Evolutionary conservation across 768 basidiomycete genomes (phyloP).

Genomic region (Agrocybe pediades): DNA sequence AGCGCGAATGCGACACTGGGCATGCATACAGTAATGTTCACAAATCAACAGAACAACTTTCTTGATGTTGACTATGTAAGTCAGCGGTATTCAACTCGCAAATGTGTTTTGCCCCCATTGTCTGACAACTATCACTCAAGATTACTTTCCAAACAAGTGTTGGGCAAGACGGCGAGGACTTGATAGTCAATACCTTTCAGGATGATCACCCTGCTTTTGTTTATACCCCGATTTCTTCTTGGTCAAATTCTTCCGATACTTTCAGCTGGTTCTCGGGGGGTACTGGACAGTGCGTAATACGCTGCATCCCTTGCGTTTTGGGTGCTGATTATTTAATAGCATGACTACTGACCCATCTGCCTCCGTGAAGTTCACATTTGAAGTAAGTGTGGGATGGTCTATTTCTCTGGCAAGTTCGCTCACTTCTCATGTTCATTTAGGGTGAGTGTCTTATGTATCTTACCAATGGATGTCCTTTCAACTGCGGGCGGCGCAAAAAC

Average conservation of each 20-base stretch:
- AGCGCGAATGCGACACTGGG: slow-evolving; percentile 30
- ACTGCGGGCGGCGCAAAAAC: too few relatives aligned
- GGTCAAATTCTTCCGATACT: slow-evolving; percentile 4
- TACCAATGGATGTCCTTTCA: background rate
- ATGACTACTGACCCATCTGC: slow-evolving; percentile 8
- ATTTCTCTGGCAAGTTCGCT: background rate
- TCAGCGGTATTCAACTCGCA: slow-evolving; percentile 1
- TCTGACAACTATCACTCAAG: slow-evolving; percentile 26
- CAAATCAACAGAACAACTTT: slow-evolving; percentile 25
- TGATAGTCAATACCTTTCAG: slow-evolving; percentile 26
- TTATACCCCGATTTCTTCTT: slow-evolving; percentile 19
- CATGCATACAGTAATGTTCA: slow-evolving; percentile 39
- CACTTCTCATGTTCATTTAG: background rate
- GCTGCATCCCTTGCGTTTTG: background rate
- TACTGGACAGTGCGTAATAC: slow-evolving; percentile 10
- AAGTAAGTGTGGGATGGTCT: slow-evolving; percentile 12
- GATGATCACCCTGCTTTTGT: slow-evolving; percentile 22
- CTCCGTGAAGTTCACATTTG: slow-evolving; percentile 10
- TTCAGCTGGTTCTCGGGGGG: slow-evolving; percentile 9
- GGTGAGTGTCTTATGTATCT: background rate
- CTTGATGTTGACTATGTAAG: slow-evolving; percentile 54
- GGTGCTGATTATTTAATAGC: background rate
- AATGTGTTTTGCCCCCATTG: background rate
- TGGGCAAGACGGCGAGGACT: slow-evolving; percentile 17
- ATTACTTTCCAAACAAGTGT: slow-evolving; percentile 20